Conservation (phyloP, 495 filamentous ascomycete genomes). For the Lasiosphaeriaceae sp. region DNA sequence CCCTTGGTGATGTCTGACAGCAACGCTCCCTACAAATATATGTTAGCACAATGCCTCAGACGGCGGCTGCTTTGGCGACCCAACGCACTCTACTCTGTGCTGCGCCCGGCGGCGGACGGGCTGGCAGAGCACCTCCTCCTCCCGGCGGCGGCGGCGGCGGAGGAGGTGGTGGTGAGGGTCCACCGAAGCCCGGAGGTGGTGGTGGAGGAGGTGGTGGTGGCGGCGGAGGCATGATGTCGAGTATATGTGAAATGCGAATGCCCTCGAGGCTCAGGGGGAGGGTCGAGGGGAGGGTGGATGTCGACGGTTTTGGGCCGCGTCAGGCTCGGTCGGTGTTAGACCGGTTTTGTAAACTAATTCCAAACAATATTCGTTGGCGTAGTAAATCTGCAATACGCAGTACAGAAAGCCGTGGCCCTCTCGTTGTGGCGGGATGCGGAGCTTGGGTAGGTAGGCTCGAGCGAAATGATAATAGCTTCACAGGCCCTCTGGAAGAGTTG, state of each 20-base stretch:
- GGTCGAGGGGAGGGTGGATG: neutral
- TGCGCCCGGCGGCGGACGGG: conserved; percentile 13
- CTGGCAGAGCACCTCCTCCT: conserved; percentile 17
- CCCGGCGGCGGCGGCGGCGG: conserved; percentile 28
- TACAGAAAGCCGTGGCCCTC: neutral
- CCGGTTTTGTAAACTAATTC: neutral
- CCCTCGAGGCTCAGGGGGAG: no score
- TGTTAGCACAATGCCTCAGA: conserved; percentile 31
- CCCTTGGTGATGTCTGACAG: conserved; percentile 88
- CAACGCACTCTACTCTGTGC: conserved; percentile 13
- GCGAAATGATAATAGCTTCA: no score
- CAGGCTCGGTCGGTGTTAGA: neutral
- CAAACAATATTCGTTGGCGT: neutral
- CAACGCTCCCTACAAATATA: conserved; percentile 70
- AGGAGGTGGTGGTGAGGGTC: conserved; percentile 31
- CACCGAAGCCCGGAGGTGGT: conserved; percentile 24
- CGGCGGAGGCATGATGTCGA: conserved; percentile 19
- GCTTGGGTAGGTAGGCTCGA: no score
- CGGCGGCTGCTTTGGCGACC: neutral
- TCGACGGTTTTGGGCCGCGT: neutral
- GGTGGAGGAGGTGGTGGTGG: conserved; percentile 27
- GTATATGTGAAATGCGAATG: no score
- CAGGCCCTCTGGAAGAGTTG: no score
- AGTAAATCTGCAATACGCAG: neutral
- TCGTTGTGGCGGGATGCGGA: neutral